phyloP scores from a whole-genome alignment of 768 basidiomycete genomes.

The Tricholoma furcatifolium region DNA sequence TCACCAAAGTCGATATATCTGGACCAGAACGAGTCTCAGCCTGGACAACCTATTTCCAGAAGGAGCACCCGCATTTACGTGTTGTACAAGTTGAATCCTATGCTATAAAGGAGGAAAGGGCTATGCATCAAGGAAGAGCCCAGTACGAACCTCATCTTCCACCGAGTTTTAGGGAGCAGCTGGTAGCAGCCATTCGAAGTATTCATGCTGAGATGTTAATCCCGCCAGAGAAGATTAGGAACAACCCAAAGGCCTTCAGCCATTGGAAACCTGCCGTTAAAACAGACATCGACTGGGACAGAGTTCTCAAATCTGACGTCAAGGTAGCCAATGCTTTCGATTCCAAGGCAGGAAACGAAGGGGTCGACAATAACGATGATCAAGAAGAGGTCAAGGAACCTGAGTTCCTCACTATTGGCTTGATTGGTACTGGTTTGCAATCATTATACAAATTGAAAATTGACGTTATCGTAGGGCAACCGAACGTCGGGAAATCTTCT shows the following conservation, averaged over 20 bases:
- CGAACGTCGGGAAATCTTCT: conserved; percentile 95
- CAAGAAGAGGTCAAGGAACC: conserved; percentile 36
- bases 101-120: conserved; percentile 42
- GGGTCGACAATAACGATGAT: conserved; percentile 25
- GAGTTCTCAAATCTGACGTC: conserved; percentile 42
- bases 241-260: conserved; percentile 45
- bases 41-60: conserved; percentile 64
- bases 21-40: conserved; percentile 60
- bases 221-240: conserved; percentile 60
- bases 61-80: conserved; percentile 49
- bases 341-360: conserved; percentile 28
- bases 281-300: conserved; percentile 72
- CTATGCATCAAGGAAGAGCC: conserved; percentile 43
- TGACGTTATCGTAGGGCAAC: conserved; percentile 59
- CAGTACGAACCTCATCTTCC: conserved; percentile 69
- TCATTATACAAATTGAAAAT: background rate
- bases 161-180: conserved; percentile 54
- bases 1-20: conserved; percentile 88
- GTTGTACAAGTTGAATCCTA: conserved; percentile 82
- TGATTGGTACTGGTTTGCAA: conserved; percentile 55
- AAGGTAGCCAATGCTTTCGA: conserved; percentile 45
- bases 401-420: conserved; percentile 72
- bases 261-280: conserved; percentile 70
- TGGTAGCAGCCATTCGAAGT: conserved; percentile 63
- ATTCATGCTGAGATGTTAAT: conserved; percentile 66